Evolutionary conservation across 805 yeast genomes (phyloP), one percentile per base, ranked within the genome.

Genomic region (Saccharomycopsis selenospora): DNA sequence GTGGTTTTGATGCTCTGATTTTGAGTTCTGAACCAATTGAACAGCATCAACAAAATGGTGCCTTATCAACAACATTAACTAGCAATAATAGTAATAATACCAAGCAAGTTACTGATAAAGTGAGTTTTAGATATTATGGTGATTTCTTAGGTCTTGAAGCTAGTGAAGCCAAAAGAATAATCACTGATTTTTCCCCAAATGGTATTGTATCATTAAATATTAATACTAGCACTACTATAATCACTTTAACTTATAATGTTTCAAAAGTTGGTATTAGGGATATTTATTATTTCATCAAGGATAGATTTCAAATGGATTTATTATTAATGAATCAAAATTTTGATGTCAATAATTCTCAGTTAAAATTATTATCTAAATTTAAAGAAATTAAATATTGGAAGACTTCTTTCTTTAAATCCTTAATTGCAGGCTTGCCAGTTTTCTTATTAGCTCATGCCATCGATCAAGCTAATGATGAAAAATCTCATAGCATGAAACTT

Each of bases 351-450:
- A 63, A 78, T 3, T 70, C 84, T 3, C 98, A 93, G 63, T 60
- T 91, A 36, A 79, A 76, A 36, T 62, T 85, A 1, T 68, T 93
- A 25, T 71, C 86, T 1, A 79, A 85, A 56, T 70, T 75, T 6
- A 78, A 80, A 56, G 97, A 91, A 54, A 80, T 86, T 41, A 66
- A 69, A 45, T 77, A 73, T 58, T 93, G 96, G 95, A 74, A 71
- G 50, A 54, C 62, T 7, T 80, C 72, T 50, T 76, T 85, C 50
- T 52, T 76, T 46, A 70, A 65, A 45, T 62, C 89, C 4, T 58
- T 80, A 2, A 20, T 70, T 0, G 66, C 80, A 49, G 90, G 95
- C 0, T 24, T 79, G 0, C 89, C 96, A 0, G 75, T 87, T 4
- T 56, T 76, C 28, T 4, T 49, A 25, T 61, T 67, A 3, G 67